Percentiles rank a stretch among this genome's conserved stretches.
phyloP scores from a whole-genome alignment of 1,139 yeast species.

The Arxiozyma telluris region DNA sequence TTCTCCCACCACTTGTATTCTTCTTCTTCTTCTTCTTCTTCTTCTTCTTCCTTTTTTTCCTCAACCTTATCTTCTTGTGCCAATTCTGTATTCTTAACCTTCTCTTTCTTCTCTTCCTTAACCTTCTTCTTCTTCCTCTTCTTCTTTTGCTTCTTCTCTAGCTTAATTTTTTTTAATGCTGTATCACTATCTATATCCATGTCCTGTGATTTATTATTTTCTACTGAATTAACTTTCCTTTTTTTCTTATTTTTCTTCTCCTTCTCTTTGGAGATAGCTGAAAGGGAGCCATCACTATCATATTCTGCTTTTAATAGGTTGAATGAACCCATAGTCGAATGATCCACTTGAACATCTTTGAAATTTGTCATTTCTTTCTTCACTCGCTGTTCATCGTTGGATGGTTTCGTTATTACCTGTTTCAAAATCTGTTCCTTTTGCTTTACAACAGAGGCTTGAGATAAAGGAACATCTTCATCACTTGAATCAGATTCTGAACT shows the following conservation, averaged over 20 bases:
- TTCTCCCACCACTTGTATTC: constrained; percentile 71
- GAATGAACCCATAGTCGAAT: too few relatives aligned
- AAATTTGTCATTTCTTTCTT: neutral
- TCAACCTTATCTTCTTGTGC: constrained; percentile 1
- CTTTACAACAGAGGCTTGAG: constrained; percentile 8
- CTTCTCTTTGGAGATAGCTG: constrained; percentile 4
- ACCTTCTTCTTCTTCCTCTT: constrained; percentile 52
- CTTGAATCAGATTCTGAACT: neutral
- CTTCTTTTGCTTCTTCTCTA: constrained; percentile 15
- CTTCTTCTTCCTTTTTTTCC: constrained; percentile 22
- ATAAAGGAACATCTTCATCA: constrained; percentile 18
- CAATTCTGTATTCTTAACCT: neutral
- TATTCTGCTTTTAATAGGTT: constrained; percentile 1
- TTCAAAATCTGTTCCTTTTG: too few relatives aligned
- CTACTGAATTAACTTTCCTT: constrained; percentile 2
- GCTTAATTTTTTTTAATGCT: constrained; percentile 1
- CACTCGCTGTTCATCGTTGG: too few relatives aligned
- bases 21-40: constrained; percentile 36
- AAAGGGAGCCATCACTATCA: constrained; percentile 8
- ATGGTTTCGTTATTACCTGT: too few relatives aligned
- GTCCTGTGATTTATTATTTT: constrained; percentile 7
- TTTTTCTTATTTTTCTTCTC: constrained; percentile 1
- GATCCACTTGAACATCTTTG: too few relatives aligned
- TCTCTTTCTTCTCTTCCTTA: neutral
- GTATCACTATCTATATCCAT: neutral